Evolutionary conservation across 768 basidiomycete genomes (phyloP), one percentile per base, ranked within the genome.

Genomic region (Hypholoma sublateritium): DNA sequence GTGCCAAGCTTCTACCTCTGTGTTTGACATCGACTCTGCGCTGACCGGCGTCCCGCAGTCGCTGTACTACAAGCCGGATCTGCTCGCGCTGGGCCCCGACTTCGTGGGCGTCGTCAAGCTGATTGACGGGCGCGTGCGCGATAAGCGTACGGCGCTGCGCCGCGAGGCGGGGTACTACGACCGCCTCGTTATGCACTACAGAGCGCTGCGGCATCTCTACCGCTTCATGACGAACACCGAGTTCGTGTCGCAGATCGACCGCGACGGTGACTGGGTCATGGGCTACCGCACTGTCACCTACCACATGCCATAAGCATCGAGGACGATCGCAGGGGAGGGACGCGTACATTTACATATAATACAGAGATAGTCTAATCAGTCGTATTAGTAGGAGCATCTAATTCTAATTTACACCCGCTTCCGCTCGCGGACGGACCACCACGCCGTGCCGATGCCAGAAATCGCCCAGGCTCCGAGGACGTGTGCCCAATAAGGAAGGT

Each of bases 401-500:
- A 41, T 28, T 42, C 24, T 16, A n/a, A 41, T 28, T 17, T 53
- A 35, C 28, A 35, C 17, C 5, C 42, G 17, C 44, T 24, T 43
- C 13, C 44, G 51, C 22, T 58, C 50, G 37, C 57, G 34, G 9
- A 54, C 17, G 16, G 62, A 53, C 74, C 76, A 78, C 56, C 74
- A 78, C 16, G 69, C 34, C 17, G 71, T 64, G 3, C 76, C 78
- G 16, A 76, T 50, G 11, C 66, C 68, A 44, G 76, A 74, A 14
- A 76, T 67, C 8, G 64, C 68, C 73, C 75, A 76, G 17, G 74
- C 73, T 21, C 67, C 74, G 6, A 74, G 64, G 37, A 72, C 73
- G 60, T 79, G 76, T n/a, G 70, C 70, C 77, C 84, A 87, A 62
- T 87, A 88, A 5, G 86, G 85, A 11, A 88, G 72, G 45, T 66